A percentile compares a stretch with the other conserved stretches of the same genome.
Conservation (phyloP, 371 early-diverging fungal genomes). For the Rhizopus microsporus region DNA sequence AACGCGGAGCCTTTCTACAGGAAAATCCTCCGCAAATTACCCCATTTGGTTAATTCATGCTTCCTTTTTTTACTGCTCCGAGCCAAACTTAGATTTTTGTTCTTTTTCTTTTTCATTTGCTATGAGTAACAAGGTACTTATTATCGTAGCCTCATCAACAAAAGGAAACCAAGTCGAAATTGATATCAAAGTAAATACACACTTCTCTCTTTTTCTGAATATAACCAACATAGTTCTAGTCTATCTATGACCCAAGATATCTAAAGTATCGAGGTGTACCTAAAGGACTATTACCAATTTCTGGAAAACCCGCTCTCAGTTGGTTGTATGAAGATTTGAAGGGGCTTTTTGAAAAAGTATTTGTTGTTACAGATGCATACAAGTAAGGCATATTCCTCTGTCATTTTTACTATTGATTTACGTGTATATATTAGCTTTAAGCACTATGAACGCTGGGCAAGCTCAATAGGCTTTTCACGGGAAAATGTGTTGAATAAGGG, state of each 20-base stretch:
- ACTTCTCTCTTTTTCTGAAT: not conserved
- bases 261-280: constrained; percentile 39
- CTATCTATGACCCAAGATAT: constrained; percentile 22
- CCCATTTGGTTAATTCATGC: not conserved
- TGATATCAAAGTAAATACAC: constrained; percentile 17
- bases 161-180: constrained; percentile 16
- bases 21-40: too few species aligned
- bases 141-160: constrained; percentile 23
- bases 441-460: constrained; percentile 51
- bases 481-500: constrained; percentile 44
- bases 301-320: constrained; percentile 41
- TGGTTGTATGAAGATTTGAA: constrained; percentile 40
- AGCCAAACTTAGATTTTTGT: not conserved
- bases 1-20: too few species aligned
- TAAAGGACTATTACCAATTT: constrained; percentile 44
- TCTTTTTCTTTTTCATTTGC: constrained; percentile 7
- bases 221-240: not conserved
- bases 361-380: constrained; percentile 48
- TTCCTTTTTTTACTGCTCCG: not conserved
- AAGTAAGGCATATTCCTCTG: constrained; percentile 30
- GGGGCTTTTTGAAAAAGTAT: constrained; percentile 25
- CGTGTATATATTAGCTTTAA: constrained; percentile 33
- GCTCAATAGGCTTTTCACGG: constrained; percentile 34
- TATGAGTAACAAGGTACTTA: constrained; percentile 8
- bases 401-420: constrained; percentile 1